A percentile compares a stretch with the other conserved stretches of the same genome.
Conservation (phyloP, 345 rosid genomes). For the Microthlaspi erraticum region DNA sequence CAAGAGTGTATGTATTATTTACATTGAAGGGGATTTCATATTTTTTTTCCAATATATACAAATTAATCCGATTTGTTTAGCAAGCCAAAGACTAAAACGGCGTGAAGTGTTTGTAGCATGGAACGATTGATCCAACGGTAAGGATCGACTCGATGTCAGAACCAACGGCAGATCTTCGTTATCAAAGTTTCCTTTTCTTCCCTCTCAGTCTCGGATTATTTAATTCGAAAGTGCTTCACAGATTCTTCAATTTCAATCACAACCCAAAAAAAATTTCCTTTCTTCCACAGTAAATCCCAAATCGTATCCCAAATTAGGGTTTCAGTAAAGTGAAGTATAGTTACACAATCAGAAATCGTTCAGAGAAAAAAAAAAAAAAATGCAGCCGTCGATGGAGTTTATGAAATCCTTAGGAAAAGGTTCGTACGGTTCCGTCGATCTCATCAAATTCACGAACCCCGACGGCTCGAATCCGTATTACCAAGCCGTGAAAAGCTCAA, state of each 20-base stretch:
- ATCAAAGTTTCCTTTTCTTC: background rate
- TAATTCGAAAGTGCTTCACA: background rate
- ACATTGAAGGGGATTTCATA: no score
- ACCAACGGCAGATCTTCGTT: background rate
- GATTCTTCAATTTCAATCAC: background rate
- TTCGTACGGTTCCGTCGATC: conserved; percentile 30
- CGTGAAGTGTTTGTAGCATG: background rate
- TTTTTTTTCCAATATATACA: no score
- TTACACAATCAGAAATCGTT: background rate
- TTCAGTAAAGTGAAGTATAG: background rate
- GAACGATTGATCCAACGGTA: conserved; percentile 11
- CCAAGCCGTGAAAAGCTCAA: conserved; percentile 24
- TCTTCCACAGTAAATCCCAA: background rate
- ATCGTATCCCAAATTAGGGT: conserved; percentile 15
- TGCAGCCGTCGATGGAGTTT: conserved; percentile 25
- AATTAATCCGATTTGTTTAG: no score
- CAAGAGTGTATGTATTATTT: no score
- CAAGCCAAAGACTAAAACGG: background rate
- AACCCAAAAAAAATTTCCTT: background rate
- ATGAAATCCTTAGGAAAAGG: conserved; percentile 21
- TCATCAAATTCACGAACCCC: background rate
- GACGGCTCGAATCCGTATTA: conserved; percentile 21
- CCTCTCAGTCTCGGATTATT: background rate
- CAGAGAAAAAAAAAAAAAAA: background rate
- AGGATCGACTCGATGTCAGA: background rate